A percentile compares a stretch with the other conserved stretches of the same genome.
phyloP scores from a whole-genome alignment of 2,329 filamentous ascomycete species.

The Raffaelea arxii region DNA sequence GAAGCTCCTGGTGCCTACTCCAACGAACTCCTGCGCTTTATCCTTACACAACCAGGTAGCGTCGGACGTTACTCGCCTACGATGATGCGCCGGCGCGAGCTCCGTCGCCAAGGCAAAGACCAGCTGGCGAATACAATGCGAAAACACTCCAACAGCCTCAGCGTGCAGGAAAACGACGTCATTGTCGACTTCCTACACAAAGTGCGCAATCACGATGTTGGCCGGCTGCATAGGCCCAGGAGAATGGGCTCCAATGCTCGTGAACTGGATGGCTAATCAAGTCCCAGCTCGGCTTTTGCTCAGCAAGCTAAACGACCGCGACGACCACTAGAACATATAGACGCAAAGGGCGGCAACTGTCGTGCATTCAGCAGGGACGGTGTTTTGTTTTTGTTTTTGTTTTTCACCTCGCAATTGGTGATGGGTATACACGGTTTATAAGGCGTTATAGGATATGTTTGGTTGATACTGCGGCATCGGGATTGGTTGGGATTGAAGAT shows the following conservation, averaged over 20 bases:
- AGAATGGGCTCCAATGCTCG: slow-evolving; percentile 12
- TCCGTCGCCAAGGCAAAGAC: slow-evolving; percentile 60
- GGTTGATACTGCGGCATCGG: no score
- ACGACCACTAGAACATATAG: no score
- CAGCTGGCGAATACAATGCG: slow-evolving; percentile 62
- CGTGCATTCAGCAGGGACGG: no score
- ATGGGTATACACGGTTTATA: no score
- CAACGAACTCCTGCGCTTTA: slow-evolving; percentile 50
- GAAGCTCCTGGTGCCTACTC: slow-evolving; percentile 61
- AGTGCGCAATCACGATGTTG: slow-evolving; percentile 45
- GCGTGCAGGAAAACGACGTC: slow-evolving; percentile 72
- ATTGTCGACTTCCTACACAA: slow-evolving; percentile 73
- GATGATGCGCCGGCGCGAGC: slow-evolving; percentile 56
- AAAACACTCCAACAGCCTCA: slow-evolving; percentile 75
- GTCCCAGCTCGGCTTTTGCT: no score
- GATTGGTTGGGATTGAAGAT: no score
- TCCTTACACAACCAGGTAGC: slow-evolving; percentile 50
- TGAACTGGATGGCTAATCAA: slow-evolving; percentile 11
- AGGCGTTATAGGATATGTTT: no score
- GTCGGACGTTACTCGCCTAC: slow-evolving; percentile 67
- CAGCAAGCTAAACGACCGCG: no score
- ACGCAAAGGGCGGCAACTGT: no score
- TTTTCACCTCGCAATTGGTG: no score
- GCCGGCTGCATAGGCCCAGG: slow-evolving; percentile 11
- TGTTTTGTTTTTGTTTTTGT: no score